These are phyloP conservation scores for Pythium rishiriense DNA, from an alignment of 352 stramenopile species.

Conservation along the genomic window DNA sequence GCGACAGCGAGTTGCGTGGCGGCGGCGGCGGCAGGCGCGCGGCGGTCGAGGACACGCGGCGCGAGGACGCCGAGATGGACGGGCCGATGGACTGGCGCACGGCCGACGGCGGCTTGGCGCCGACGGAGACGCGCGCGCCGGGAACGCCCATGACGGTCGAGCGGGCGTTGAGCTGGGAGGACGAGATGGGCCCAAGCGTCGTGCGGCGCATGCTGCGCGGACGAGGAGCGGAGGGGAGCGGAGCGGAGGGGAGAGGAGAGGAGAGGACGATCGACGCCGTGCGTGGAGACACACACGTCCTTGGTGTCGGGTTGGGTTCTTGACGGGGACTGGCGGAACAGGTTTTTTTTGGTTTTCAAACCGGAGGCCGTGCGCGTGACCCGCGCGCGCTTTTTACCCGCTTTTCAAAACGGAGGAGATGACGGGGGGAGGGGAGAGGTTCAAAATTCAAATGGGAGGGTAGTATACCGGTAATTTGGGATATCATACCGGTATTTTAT, in stretches of 20 bases:
- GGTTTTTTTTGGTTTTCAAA: no score
- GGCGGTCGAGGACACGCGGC: constrained; percentile 55
- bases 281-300: no score
- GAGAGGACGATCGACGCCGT: no score
- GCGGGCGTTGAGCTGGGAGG: constrained; percentile 80
- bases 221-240: not conserved
- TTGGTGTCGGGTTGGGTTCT: not conserved
- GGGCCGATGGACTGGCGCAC: constrained; percentile 67
- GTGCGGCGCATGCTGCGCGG: constrained; percentile 65
- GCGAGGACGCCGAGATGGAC: constrained; percentile 34
- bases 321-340: not conserved
- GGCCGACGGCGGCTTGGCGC: constrained; percentile 37
- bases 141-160: constrained; percentile 37
- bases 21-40: constrained; percentile 23
- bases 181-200: constrained; percentile 82
- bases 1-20: constrained; percentile 48
- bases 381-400: constrained; percentile 3
- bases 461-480: not conserved
- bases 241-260: not conserved
- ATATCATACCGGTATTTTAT: not conserved
- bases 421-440: not conserved
- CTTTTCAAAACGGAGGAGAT: not conserved
- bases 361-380: not conserved
- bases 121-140: constrained; percentile 54
- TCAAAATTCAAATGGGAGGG: constrained; percentile 14